Percentiles rank a stretch among this genome's conserved stretches.
Evolutionary conservation across 2,329 filamentous ascomycete species (phyloP).

Genomic region (Epichloe festucae): DNA sequence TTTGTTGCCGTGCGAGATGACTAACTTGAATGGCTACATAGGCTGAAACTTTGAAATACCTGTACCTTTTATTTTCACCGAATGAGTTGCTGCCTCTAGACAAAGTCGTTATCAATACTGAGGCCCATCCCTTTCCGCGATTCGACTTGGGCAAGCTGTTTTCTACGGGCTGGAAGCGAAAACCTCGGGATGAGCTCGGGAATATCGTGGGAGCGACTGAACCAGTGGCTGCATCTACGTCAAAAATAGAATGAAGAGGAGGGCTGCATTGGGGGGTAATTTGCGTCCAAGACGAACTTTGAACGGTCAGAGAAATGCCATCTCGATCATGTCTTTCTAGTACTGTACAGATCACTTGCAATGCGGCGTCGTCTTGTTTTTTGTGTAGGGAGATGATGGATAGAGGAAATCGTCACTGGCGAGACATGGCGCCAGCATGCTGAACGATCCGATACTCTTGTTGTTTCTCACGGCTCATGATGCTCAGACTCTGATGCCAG

Average conservation of each 20-base stretch:
- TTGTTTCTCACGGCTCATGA: too few species aligned
- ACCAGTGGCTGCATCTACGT: neutral
- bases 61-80: constrained; percentile 87
- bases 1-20: neutral
- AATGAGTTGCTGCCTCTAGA: constrained; percentile 73
- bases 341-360: too few species aligned
- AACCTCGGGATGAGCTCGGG: constrained; percentile 40
- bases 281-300: neutral
- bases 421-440: too few species aligned
- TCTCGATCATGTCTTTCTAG: neutral
- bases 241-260: neutral
- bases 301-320: neutral
- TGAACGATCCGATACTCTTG: too few species aligned
- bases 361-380: too few species aligned
- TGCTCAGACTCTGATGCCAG: too few species aligned
- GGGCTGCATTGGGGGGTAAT: neutral
- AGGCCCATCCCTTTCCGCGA: constrained; percentile 79
- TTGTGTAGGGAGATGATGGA: too few species aligned
- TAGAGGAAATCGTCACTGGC: too few species aligned
- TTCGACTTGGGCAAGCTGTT: constrained; percentile 73
- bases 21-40: constrained; percentile 19
- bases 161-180: constrained; percentile 68
- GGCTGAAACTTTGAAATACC: constrained; percentile 96
- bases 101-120: constrained; percentile 86
- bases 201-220: constrained; percentile 18